Percentiles rank a stretch among this genome's conserved stretches.
Conservation (phyloP, 805 yeast genomes). For the Candida patagonica region DNA sequence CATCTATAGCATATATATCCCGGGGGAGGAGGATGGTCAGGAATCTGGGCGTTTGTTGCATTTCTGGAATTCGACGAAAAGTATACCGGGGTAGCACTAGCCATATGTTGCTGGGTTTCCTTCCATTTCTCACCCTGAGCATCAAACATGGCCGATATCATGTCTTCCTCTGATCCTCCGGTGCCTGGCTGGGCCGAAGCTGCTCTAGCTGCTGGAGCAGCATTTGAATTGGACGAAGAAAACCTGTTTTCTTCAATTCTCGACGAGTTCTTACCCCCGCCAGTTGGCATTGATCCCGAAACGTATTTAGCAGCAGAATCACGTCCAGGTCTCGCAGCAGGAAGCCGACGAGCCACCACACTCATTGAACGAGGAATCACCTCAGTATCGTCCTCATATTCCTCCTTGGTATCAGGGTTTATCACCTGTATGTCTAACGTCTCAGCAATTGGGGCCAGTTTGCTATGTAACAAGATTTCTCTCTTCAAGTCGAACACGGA, state of each 20-base stretch:
- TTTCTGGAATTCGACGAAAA: constrained; percentile 29
- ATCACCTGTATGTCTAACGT: constrained; percentile 61
- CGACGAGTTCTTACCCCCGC: constrained; percentile 29
- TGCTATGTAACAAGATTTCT: constrained; percentile 76
- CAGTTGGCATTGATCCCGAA: constrained; percentile 36
- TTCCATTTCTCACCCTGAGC: constrained; percentile 94
- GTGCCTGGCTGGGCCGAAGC: constrained; percentile 17
- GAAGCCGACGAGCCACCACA: constrained; percentile 72
- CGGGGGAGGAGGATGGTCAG: constrained; percentile 82
- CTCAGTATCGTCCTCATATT: constrained; percentile 78
- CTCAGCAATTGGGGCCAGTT: constrained; percentile 73
- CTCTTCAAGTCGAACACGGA: constrained; percentile 91
- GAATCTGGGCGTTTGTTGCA: constrained; percentile 22
- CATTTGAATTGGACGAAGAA: constrained; percentile 14
- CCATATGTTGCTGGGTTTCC: constrained; percentile 84
- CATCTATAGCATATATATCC: constrained; percentile 95
- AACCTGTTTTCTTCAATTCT: constrained; percentile 26
- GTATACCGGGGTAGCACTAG: constrained; percentile 72
- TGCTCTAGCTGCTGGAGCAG: constrained; percentile 18
- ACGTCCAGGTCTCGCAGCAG: constrained; percentile 44
- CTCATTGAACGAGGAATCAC: constrained; percentile 87
- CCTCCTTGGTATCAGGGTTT: constrained; percentile 63
- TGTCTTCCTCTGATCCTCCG: constrained; percentile 67
- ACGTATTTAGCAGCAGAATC: constrained; percentile 54
- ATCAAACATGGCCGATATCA: constrained; percentile 82